Evolutionary conservation across 768 basidiomycete genomes (phyloP), one percentile per base, ranked within the genome.

Genomic region (Boletus patriciae): DNA sequence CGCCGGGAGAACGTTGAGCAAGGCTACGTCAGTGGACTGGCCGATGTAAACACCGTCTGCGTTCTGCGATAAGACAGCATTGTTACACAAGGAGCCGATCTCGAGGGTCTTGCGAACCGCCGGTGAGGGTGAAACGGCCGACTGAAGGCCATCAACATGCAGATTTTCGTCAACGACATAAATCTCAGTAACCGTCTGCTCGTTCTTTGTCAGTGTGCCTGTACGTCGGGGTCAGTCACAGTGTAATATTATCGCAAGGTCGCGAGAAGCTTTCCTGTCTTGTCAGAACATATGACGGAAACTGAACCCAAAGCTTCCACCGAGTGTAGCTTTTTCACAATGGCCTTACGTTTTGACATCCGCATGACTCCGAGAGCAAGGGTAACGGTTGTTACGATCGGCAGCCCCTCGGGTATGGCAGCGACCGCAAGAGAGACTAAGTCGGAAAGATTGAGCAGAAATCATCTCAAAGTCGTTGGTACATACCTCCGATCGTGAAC

Each of bases 221-320:
- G 52, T 25, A 53, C 9, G 15, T 34, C 47, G 38, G 51, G 38
- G 34, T 62, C 50, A 59, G 42, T 46, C 23, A 19, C 4, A 29
- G 21, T 41, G 40, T 8, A 43, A 43, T 8, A 25, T 36, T 13
- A 13, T 43, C 18, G 0, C 41, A 9, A 36, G 12, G 11, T 31
- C 15, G 2, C 23, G 21, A 11, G 3, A 10, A 10, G 61, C 80
- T 49, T 61, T 86, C 92, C 94, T 44, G 96, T 98, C 74, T 98
- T 98, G 74, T 98, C 95, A 4, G 94, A 94, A 67, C 95, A 98
- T 59, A 98, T 95, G 10, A 98, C 95, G n/a, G 90, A 94, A 13
- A 98, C 92, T 3, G 90, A 92, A 3, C 95, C 95, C 3, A 98
- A 77, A 0, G 94, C 85, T 71, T 98, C 95, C 3, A 98, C 95